phyloP scores from a whole-genome alignment of 768 basidiomycete genomes.

The Lentinula aciculospora region DNA sequence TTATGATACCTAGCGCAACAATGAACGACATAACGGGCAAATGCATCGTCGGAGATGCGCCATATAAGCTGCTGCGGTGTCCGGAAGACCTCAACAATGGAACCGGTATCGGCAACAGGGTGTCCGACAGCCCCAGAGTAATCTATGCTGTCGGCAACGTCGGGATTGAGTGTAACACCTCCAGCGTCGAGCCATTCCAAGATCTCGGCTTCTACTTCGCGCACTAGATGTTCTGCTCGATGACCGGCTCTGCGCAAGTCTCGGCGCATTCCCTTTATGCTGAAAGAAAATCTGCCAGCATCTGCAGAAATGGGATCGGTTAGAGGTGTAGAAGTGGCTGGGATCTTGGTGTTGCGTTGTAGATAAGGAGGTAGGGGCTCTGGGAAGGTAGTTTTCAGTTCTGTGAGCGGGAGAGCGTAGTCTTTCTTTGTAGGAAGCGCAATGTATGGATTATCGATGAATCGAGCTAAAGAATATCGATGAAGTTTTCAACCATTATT shows the following conservation, averaged over 20 bases:
- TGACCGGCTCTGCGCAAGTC: conserved; percentile 58
- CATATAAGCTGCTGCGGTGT: conserved; percentile 68
- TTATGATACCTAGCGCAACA: conserved; percentile 78
- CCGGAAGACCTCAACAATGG: conserved; percentile 60
- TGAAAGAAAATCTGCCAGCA: conserved; percentile 72
- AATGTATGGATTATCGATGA: conserved; percentile 70
- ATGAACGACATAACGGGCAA: conserved; percentile 77
- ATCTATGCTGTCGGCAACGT: conserved; percentile 21
- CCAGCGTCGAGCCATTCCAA: conserved; percentile 55
- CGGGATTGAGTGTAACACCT: conserved; percentile 51
- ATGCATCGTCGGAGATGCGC: conserved; percentile 65
- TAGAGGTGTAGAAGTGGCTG: conserved; percentile 33
- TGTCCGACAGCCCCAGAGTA: conserved; percentile 26
- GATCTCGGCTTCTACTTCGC: conserved; percentile 63
- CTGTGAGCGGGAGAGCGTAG: conserved; percentile 38
- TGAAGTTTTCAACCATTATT: neutral
- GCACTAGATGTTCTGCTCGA: conserved; percentile 56
- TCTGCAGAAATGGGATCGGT: conserved; percentile 51
- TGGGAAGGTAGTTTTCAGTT: conserved; percentile 58
- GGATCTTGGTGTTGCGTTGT: conserved; percentile 50
- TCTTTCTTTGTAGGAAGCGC: conserved; percentile 57
- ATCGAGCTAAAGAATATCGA: conserved; percentile 43
- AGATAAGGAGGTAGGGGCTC: conserved; percentile 70
- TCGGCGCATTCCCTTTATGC: conserved; percentile 69
- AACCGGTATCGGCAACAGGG: conserved; percentile 44